Base-by-base conservation (phyloP, 129 eudicot genomes). In the carrot (Daucus carota) region DNA sequence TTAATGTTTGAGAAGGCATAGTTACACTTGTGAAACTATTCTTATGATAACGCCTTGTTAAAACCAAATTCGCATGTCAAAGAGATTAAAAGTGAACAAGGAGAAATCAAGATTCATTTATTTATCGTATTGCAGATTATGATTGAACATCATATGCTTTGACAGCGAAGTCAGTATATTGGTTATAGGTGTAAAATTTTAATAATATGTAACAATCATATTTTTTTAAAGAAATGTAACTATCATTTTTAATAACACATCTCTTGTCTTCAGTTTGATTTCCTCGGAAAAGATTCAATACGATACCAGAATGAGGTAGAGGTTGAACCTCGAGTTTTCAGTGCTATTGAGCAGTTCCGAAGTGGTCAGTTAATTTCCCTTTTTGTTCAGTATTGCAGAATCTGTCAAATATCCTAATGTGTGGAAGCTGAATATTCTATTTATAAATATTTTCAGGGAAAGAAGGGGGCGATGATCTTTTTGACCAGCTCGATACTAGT, bases 241-340 rank as follows among this genome's bases (percentile, higher is more conserved):
- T 79, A 44, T 8, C 34, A 36, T 36, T 36, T 36, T 36, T 5
- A 36, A 36, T 36, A 1, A 29, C 62, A 62, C 17, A 42, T 76
- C 32, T 54, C 33, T 81, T 44, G 79, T 14, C 54, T 67, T 45
- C 89, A 94, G 98, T 94, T 94, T 85, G 99, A 94, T 81, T 94
- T 94, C 84, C 97, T 94, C 36, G 99, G 99, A 89, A 94, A 94
- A 91, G 99, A 94, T 94, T 91, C 96, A 32, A 89, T 94, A 70
- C 82, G 92, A 80, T 91, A 94, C 82, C 91, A 80, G 71, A 94
- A 91, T 42, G 96, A 89, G 82, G 97, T 94, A 52, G 90, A 87
- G 74, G 96, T 92, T 72, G 97, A 91, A 78, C 82, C 85, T 79
- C 88, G 90, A 22, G 99, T 89, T 60, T 94, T 84, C 85, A 86